phyloP scores from a whole-genome alignment of 2,329 filamentous ascomycete genomes.

The Fusarium penzigii region DNA sequence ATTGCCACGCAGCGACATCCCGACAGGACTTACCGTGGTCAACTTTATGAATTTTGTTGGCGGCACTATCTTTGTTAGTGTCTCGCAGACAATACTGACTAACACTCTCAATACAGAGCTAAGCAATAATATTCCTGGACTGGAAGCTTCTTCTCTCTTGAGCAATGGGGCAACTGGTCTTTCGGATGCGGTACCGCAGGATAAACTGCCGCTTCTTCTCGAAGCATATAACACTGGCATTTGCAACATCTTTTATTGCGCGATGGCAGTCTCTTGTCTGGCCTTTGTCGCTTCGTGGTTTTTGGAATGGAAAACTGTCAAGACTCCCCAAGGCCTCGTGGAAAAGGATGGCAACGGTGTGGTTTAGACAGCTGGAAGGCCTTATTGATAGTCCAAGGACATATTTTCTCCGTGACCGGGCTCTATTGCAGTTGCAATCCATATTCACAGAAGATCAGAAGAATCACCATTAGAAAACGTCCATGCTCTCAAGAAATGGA shows the following conservation, averaged over 20 bases:
- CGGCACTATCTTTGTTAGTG: constrained; percentile 11
- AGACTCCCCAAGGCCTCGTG: neutral
- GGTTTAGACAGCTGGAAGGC: too few relatives aligned
- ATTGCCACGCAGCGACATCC: constrained; percentile 7
- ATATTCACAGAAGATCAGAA: too few relatives aligned
- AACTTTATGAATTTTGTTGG: constrained; percentile 7
- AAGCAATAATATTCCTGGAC: neutral
- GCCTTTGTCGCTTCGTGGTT: constrained; percentile 3
- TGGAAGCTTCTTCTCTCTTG: neutral
- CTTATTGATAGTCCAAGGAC: too few relatives aligned
- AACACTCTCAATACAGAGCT: constrained; percentile 4
- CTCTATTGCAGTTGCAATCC: too few relatives aligned
- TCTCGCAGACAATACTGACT: constrained; percentile 8
- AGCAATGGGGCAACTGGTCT: constrained; percentile 8
- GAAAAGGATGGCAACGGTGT: too few relatives aligned
- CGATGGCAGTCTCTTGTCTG: constrained; percentile 1
- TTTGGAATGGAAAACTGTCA: constrained; percentile 12
- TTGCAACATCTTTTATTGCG: constrained; percentile 9
- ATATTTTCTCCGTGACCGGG: too few relatives aligned
- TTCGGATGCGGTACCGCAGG: neutral
- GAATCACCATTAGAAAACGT: too few relatives aligned
- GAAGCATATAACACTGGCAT: constrained; percentile 13
- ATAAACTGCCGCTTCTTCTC: neutral
- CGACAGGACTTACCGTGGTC: constrained; percentile 6
- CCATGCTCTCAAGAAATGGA: too few relatives aligned